Evolutionary conservation across 306 rosid genomes (phyloP).

Genomic region (Sicyos baderoa): DNA sequence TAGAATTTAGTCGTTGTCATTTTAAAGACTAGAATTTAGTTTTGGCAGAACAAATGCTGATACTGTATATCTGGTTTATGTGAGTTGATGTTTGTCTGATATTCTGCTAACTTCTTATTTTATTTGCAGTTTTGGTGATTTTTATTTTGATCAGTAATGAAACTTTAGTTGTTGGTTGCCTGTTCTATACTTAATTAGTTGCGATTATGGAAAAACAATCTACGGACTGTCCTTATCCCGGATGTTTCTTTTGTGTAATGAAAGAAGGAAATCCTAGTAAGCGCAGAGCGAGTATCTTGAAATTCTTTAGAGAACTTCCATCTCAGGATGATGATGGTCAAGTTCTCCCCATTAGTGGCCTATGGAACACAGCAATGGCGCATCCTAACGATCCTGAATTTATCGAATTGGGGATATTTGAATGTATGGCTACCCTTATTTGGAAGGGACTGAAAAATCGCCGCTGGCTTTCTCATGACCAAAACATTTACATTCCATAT

Average conservation of each 20-base stretch:
- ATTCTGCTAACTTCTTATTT: background rate
- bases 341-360: constrained; percentile 98
- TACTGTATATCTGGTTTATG: background rate
- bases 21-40: no score
- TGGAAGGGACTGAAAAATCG: constrained; percentile 96
- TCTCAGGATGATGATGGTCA: constrained; percentile 95
- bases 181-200: constrained; percentile 18
- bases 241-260: constrained; percentile 98
- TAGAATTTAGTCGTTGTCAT: no score
- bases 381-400: constrained; percentile 98
- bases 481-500: constrained; percentile 91
- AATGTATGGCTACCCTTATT: constrained; percentile 88
- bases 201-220: constrained; percentile 71
- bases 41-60: background rate
- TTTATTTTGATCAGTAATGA: constrained; percentile 34
- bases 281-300: constrained; percentile 77
- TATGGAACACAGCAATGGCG: constrained; percentile 99
- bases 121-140: constrained; percentile 14
- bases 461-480: constrained; percentile 97
- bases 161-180: constrained; percentile 22
- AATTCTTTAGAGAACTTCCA: constrained; percentile 92
- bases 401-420: constrained; percentile 83
- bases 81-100: background rate
- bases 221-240: constrained; percentile 93
- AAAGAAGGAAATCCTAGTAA: constrained; percentile 96